Evolutionary conservation across 495 filamentous ascomycete species (phyloP).

Genomic region (Penicillium argentinense): DNA sequence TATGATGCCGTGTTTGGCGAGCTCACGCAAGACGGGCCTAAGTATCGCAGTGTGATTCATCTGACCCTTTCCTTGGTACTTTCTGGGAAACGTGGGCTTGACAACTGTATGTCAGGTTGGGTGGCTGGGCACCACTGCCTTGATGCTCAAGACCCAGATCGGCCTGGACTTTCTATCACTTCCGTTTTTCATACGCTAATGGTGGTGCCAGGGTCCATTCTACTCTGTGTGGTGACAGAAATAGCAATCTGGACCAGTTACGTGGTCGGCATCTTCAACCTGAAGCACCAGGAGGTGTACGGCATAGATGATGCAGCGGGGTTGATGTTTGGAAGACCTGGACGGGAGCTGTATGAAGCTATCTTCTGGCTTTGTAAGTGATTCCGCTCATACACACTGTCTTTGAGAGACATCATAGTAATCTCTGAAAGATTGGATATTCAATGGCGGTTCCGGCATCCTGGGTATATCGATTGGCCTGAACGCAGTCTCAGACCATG

Average conservation of each 20-base stretch:
- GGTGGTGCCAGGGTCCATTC: constrained; percentile 51
- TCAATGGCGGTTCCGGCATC: constrained; percentile 41
- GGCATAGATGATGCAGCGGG: constrained; percentile 65
- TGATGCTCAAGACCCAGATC: constrained; percentile 39
- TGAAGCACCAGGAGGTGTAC: constrained; percentile 60
- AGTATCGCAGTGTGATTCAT: constrained; percentile 18
- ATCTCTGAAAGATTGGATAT: constrained; percentile 16
- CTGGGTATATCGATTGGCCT: constrained; percentile 71
- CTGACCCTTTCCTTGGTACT: no score
- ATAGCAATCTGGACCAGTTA: constrained; percentile 69
- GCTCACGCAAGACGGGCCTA: constrained; percentile 14
- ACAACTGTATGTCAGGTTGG: constrained; percentile 11
- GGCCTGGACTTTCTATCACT: constrained; percentile 56
- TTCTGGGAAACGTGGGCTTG: background rate
- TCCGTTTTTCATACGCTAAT: constrained; percentile 54
- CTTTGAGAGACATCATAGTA: no score
- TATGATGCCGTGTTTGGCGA: constrained; percentile 21
- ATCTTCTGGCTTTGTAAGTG: background rate
- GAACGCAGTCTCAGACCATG: constrained; percentile 60
- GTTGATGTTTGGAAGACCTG: constrained; percentile 58
- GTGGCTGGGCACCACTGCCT: constrained; percentile 12
- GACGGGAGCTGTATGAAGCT: constrained; percentile 59
- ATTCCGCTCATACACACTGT: no score
- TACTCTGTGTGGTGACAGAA: constrained; percentile 52
- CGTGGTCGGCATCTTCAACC: constrained; percentile 66